Base-by-base conservation (phyloP, 768 basidiomycete species). In the Hortiboletus campestris region DNA sequence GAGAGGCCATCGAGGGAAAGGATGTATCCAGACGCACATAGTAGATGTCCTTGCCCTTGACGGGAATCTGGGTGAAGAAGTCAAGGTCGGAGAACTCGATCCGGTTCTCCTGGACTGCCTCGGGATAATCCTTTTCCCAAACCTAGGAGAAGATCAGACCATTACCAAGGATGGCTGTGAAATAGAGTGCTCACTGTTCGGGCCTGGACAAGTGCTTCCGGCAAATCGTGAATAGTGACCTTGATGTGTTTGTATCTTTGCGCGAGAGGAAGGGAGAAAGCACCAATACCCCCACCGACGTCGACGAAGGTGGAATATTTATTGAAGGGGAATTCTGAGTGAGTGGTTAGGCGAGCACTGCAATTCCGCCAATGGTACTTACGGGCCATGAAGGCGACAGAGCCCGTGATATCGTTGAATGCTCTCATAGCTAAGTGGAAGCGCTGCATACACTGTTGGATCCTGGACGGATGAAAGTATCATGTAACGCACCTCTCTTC, bases 261-360 rank as follows among this genome's bases (percentile, higher is more conserved):
- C 4, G 62, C 63, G 5, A 76, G 63, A 4, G 67, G 63, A 16
- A 76, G 51, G 19, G 69, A 62, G 31, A 70, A 65, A 12, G 66
- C 58, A 8, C 74, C 74, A n/a, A 72, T 63, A 9, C 74, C 67
- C 36, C 73, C 73, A 13, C 73, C 74, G 6, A 75, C 62, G 49
- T 75, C 74, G 22, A 73, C 70, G 11, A 74, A 51, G 6, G 64
- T 65, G 0, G 71, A 64, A 44, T 64, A 63, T 25, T 59, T 59
- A 11, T 53, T 53, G 45, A 75, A 76, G 10, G 75, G 70, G 48
- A 65, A 75, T 0, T 58, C 75, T 74, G 25, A 20, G 35, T 38
- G 22, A 14, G 2, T 8, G 13, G 11, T 55, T 1, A 57, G 42
- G 17, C 11, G 14, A 48, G 16, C 2, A 9, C 16, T 28, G 39